Conservation (phyloP, 164 flowering plant genomes). For the Vitis amurensis region DNA sequence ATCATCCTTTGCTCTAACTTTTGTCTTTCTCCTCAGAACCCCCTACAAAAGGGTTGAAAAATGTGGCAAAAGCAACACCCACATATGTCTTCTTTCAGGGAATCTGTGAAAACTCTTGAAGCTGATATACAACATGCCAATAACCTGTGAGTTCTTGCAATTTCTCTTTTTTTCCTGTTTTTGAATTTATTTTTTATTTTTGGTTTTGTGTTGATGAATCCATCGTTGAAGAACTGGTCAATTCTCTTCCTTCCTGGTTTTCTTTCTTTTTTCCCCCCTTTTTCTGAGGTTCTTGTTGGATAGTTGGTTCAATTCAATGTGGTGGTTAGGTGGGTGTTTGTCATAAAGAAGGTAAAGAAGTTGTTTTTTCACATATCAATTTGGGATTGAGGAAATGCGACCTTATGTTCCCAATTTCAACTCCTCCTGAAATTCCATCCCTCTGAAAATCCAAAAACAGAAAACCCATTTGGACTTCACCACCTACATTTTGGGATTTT, state of each 20-base stretch:
- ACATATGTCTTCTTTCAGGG: constrained; percentile 49
- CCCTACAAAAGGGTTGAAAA: constrained; percentile 9
- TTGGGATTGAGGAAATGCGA: not conserved
- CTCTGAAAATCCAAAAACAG: not conserved
- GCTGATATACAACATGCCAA: constrained; percentile 88
- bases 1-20: not conserved
- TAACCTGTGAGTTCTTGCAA: constrained; percentile 44
- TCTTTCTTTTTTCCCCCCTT: not conserved
- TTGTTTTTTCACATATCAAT: too few species aligned
- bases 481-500: not conserved
- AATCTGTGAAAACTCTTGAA: constrained; percentile 77
- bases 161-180: not conserved
- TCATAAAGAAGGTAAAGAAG: constrained; percentile 1
- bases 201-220: not conserved
- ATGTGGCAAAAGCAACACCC: constrained; percentile 59
- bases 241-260: not conserved
- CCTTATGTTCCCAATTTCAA: not conserved
- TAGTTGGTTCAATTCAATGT: not conserved
- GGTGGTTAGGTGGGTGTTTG: constrained; percentile 1
- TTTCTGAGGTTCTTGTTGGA: not conserved
- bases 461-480: not conserved
- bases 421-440: not conserved
- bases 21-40: constrained; percentile 1
- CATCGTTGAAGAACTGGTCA: not conserved
- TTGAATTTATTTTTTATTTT: not conserved